Percentiles rank a stretch among this genome's conserved stretches.
These are phyloP conservation scores for Puccinia brachypodii DNA, from an alignment of 1,284 basidiomycete genomes.

Conservation along the genomic window DNA sequence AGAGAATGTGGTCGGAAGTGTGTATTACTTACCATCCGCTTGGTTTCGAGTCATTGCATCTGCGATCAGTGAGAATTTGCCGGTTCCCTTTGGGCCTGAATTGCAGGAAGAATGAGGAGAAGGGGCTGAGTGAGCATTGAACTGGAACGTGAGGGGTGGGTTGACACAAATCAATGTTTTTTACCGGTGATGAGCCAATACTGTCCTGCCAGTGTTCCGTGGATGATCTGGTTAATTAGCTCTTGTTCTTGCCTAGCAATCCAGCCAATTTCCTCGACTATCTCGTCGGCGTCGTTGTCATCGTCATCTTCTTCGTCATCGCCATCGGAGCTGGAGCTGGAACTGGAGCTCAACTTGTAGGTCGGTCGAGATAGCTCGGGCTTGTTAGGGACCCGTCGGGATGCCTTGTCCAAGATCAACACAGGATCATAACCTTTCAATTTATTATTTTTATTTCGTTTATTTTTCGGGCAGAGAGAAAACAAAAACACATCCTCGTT, in stretches of 20 bases:
- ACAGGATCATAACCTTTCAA: constrained; percentile 44
- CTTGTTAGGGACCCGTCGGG: constrained; percentile 5
- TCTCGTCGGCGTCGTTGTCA: neutral
- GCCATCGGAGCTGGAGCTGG: neutral
- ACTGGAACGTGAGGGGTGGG: neutral
- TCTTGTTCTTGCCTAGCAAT: constrained; percentile 34
- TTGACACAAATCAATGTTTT: neutral
- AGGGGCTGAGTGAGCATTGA: neutral
- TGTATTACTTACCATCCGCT: constrained; percentile 28
- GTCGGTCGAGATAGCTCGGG: constrained; percentile 32
- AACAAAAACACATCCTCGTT: neutral
- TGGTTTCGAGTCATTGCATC: constrained; percentile 46
- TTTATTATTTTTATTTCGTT: neutral
- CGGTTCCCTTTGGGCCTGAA: constrained; percentile 45
- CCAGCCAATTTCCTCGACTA: constrained; percentile 15
- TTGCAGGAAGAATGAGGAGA: neutral
- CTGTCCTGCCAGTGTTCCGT: constrained; percentile 41
- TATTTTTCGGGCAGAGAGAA: neutral
- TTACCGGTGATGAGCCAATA: constrained; percentile 47
- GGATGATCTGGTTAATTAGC: constrained; percentile 44
- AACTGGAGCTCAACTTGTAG: neutral
- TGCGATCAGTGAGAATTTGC: constrained; percentile 46
- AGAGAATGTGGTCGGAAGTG: neutral
- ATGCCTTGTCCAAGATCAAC: constrained; percentile 39
- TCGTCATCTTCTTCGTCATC: neutral